These are phyloP conservation scores for Brassica juncea DNA, from an alignment of 345 rosid genomes.

Conservation along the genomic window DNA sequence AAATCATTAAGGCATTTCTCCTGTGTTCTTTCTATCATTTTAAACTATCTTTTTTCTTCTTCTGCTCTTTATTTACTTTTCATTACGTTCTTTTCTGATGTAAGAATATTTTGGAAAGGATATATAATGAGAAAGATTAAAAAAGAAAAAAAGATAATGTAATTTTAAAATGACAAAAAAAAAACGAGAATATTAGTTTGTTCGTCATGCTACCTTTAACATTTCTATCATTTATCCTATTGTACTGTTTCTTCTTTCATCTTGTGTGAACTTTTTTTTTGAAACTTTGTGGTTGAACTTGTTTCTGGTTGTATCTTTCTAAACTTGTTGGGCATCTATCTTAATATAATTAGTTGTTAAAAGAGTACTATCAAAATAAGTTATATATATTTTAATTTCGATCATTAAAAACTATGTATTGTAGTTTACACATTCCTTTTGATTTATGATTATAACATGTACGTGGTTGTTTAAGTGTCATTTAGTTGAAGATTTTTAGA, in stretches of 20 bases:
- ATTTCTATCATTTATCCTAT: too few relatives aligned
- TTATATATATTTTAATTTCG: neutral
- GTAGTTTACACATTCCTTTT: neutral
- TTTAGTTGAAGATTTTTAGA: neutral
- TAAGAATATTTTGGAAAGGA: too few relatives aligned
- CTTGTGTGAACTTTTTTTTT: neutral
- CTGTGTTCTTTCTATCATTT: too few relatives aligned
- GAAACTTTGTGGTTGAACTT: neutral
- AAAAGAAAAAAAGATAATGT: too few relatives aligned
- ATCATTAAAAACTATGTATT: neutral
- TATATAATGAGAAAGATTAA: too few relatives aligned
- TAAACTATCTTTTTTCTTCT: too few relatives aligned
- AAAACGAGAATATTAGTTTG: neutral
- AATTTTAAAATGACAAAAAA: too few relatives aligned
- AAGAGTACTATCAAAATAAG: neutral
- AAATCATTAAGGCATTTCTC: too few relatives aligned
- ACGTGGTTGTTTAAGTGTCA: neutral
- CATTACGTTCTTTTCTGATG: too few relatives aligned
- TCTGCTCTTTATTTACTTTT: too few relatives aligned
- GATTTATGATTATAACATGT: neutral
- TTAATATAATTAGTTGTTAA: neutral
- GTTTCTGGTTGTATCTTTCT: neutral
- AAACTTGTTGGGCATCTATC: neutral
- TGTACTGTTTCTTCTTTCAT: neutral
- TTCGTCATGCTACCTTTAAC: neutral